Conservation (phyloP, 2,329 filamentous ascomycete genomes). For the Trichophaea hybrida region DNA sequence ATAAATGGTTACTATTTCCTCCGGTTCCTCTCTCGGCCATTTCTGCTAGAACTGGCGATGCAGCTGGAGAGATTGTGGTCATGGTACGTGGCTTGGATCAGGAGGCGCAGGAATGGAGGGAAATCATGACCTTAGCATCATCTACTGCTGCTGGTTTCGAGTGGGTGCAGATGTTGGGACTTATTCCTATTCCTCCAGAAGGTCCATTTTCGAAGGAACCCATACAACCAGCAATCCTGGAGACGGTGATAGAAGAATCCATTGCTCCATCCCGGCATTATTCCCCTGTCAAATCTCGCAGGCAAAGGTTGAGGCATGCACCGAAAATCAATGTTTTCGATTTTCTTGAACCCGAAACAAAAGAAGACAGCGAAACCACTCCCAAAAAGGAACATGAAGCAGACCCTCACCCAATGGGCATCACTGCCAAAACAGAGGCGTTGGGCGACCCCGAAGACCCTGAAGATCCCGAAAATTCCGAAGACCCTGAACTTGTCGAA, state of each 20-base stretch:
- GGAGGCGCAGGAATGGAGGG: conserved; percentile 58
- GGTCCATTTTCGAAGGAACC: conserved; percentile 33
- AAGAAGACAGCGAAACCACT: too few species aligned
- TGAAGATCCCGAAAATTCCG: not conserved
- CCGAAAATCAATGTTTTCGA: not conserved
- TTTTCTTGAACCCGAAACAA: not conserved
- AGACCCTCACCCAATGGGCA: too few species aligned
- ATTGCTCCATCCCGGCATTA: conserved; percentile 11
- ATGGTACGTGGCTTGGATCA: conserved; percentile 66
- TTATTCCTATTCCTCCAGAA: conserved; percentile 46
- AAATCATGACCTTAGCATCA: conserved; percentile 62
- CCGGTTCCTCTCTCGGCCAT: conserved; percentile 59
- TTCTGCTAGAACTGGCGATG: conserved; percentile 60
- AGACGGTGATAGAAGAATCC: conserved; percentile 22
- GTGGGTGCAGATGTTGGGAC: conserved; percentile 77
- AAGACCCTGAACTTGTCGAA: not conserved
- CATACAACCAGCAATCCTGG: conserved; percentile 14
- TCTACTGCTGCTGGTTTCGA: conserved; percentile 70
- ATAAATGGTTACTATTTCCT: conserved; percentile 70
- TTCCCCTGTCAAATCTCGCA: not conserved
- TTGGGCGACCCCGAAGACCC: too few species aligned
- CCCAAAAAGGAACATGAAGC: too few species aligned
- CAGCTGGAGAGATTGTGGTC: conserved; percentile 49
- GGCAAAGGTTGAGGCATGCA: not conserved
- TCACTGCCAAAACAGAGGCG: too few species aligned